phyloP scores from a whole-genome alignment of 1,139 yeast genomes.

The Magnusiomyces tetraspermus region DNA sequence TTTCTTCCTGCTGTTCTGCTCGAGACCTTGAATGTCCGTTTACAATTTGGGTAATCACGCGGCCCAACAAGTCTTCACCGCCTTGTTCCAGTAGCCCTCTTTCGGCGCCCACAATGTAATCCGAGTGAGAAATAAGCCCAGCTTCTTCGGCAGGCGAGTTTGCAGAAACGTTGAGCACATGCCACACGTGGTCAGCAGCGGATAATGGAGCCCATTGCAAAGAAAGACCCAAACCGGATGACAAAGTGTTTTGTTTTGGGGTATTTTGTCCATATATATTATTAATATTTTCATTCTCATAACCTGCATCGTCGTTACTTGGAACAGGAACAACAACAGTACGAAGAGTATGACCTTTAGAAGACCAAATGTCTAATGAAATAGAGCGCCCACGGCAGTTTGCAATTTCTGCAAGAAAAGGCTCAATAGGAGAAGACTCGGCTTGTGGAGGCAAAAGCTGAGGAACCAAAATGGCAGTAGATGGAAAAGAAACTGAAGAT shows the following conservation, averaged over 20 bases:
- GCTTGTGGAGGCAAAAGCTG: no score
- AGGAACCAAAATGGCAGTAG: not conserved
- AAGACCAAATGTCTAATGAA: slow-evolving; percentile 71
- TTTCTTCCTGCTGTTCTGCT: no score
- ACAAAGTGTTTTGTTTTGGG: no score
- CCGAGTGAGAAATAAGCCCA: slow-evolving; percentile 76
- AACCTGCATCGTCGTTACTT: no score
- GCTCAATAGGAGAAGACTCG: slow-evolving; percentile 24
- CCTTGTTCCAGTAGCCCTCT: slow-evolving; percentile 74
- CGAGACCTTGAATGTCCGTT: no score
- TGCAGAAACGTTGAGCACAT: slow-evolving; percentile 62
- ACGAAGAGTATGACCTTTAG: slow-evolving; percentile 73
- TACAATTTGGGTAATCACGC: slow-evolving; percentile 41
- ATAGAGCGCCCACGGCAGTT: slow-evolving; percentile 33
- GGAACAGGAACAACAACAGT: no score
- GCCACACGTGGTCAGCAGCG: slow-evolving; percentile 81
- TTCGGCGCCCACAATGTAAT: slow-evolving; percentile 84
- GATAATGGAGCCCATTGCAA: slow-evolving; percentile 70
- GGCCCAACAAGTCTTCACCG: slow-evolving; percentile 71
- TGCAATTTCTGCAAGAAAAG: slow-evolving; percentile 24
- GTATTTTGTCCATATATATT: no score
- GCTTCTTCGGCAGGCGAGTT: slow-evolving; percentile 81
- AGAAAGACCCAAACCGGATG: no score
- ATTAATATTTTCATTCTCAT: no score
- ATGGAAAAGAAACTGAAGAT: not conserved